These are phyloP conservation scores for Grosmannia huntii DNA, from an alignment of 2,329 filamentous ascomycete species.

Conservation along the genomic window DNA sequence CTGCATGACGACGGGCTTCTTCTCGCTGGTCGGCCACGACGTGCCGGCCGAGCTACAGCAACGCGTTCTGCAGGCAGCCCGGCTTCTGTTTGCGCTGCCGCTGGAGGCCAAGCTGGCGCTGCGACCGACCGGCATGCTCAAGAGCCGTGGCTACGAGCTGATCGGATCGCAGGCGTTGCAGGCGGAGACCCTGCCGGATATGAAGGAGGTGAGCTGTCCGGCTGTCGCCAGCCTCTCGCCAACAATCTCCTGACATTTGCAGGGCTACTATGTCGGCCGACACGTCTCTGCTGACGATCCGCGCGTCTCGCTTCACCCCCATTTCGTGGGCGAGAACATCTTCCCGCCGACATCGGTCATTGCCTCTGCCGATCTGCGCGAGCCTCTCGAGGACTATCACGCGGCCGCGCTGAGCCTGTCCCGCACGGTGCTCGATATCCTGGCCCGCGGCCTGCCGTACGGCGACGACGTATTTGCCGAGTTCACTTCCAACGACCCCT, in stretches of 20 bases:
- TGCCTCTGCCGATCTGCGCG: slow-evolving; percentile 19
- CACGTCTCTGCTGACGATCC: slow-evolving; percentile 20
- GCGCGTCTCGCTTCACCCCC: slow-evolving; percentile 23
- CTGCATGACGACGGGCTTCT: slow-evolving; percentile 19
- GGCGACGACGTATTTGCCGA: slow-evolving; percentile 28
- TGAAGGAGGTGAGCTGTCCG: slow-evolving; percentile 16
- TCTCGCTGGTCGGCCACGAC: slow-evolving; percentile 17
- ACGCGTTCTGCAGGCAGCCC: slow-evolving; percentile 16
- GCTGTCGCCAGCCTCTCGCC: too few species aligned
- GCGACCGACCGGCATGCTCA: slow-evolving; percentile 11
- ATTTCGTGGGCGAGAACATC: slow-evolving; percentile 27
- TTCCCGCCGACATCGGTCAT: slow-evolving; percentile 16
- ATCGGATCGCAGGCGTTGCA: slow-evolving; percentile 32
- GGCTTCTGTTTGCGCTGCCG: slow-evolving; percentile 35
- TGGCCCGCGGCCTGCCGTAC: slow-evolving; percentile 28
- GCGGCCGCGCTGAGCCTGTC: slow-evolving; percentile 25
- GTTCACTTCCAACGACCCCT: slow-evolving; percentile 27
- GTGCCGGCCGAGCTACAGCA: slow-evolving; percentile 14
- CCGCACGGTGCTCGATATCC: slow-evolving; percentile 25
- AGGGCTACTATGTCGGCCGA: slow-evolving; percentile 26
- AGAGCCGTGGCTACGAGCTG: slow-evolving; percentile 36
- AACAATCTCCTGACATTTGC: not conserved
- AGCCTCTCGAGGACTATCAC: slow-evolving; percentile 27
- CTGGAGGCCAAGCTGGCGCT: slow-evolving; percentile 30
- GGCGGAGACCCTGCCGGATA: slow-evolving; percentile 28